phyloP scores from a whole-genome alignment of 2,329 filamentous ascomycete genomes.

The Colletotrichum melonis region DNA sequence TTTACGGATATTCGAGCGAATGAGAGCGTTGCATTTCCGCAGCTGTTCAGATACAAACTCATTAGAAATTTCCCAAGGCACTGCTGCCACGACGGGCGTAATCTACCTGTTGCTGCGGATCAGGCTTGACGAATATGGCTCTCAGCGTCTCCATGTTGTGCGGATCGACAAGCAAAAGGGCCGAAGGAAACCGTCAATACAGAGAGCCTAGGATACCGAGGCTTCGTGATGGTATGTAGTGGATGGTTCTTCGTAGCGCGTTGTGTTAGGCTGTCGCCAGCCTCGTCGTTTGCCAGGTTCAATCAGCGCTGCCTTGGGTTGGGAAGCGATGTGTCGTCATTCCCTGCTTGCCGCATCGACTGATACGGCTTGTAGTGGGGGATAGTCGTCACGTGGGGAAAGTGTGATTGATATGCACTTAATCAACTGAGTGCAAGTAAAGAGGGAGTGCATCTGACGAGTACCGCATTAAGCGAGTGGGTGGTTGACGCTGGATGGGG shows the following conservation, averaged over 20 bases:
- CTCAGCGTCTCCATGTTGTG: conserved; percentile 85
- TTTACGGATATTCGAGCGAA: conserved; percentile 91
- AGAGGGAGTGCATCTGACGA: not conserved
- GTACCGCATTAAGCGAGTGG: not conserved
- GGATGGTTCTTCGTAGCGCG: conserved; percentile 5
- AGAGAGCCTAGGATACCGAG: not conserved
- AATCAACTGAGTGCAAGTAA: not conserved
- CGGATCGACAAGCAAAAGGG: conserved; percentile 7
- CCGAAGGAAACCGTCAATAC: conserved; percentile 6
- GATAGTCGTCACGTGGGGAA: conserved; percentile 33
- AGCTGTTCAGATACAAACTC: conserved; percentile 65
- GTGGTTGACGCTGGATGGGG: not conserved
- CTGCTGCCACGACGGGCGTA: not conserved
- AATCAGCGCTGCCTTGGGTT: conserved; percentile 29
- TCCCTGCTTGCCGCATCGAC: conserved; percentile 19
- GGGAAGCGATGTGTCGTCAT: conserved; percentile 33
- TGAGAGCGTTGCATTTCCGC: conserved; percentile 92
- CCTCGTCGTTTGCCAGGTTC: conserved; percentile 29
- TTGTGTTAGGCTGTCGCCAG: conserved; percentile 24
- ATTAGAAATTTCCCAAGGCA: conserved; percentile 2
- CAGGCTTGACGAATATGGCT: conserved; percentile 89
- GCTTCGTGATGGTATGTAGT: not conserved
- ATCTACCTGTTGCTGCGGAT: conserved; percentile 89
- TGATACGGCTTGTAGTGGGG: conserved; percentile 30
- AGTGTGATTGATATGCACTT: not conserved